Percentiles rank a stretch among this genome's conserved stretches.
Conservation (phyloP, 2,329 filamentous ascomycete species). For the Albifimbria verrucaria region DNA sequence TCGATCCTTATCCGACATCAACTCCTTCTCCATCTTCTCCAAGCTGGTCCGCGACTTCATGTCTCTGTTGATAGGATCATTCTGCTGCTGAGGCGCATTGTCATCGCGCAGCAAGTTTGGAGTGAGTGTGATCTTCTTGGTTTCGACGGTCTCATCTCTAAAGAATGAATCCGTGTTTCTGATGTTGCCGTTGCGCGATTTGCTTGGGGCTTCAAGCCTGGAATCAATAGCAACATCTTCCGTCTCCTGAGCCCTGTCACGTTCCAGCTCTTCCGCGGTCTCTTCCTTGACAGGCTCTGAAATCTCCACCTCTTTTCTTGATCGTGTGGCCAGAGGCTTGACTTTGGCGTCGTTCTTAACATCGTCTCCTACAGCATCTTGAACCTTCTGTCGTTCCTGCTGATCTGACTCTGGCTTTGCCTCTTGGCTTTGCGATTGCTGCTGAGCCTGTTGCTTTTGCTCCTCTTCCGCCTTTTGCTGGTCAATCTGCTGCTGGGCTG, state of each 20-base stretch:
- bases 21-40: conserved; percentile 60
- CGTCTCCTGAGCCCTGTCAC: conserved; percentile 15
- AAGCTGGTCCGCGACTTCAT: conserved; percentile 62
- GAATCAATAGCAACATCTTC: conserved; percentile 53
- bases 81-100: conserved; percentile 52
- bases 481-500: conserved; percentile 25
- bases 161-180: conserved; percentile 96
- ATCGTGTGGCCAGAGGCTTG: conserved; percentile 50
- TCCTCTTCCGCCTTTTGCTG: conserved; percentile 26
- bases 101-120: conserved; percentile 90
- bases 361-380: conserved; percentile 26
- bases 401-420: conserved; percentile 22
- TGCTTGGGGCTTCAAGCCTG: conserved; percentile 49
- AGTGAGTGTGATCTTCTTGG: conserved; percentile 94
- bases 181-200: conserved; percentile 80
- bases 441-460: conserved; percentile 19
- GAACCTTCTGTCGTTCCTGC: conserved; percentile 24
- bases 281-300: conserved; percentile 31
- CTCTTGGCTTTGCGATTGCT: conserved; percentile 23
- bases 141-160: conserved; percentile 91
- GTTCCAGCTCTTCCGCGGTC: conserved; percentile 25
- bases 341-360: conserved; percentile 49
- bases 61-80: conserved; percentile 41
- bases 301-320: conserved; percentile 36
- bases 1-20: conserved; percentile 66